Conservation (phyloP, 768 basidiomycete genomes). For the Lactarius sp. region DNA sequence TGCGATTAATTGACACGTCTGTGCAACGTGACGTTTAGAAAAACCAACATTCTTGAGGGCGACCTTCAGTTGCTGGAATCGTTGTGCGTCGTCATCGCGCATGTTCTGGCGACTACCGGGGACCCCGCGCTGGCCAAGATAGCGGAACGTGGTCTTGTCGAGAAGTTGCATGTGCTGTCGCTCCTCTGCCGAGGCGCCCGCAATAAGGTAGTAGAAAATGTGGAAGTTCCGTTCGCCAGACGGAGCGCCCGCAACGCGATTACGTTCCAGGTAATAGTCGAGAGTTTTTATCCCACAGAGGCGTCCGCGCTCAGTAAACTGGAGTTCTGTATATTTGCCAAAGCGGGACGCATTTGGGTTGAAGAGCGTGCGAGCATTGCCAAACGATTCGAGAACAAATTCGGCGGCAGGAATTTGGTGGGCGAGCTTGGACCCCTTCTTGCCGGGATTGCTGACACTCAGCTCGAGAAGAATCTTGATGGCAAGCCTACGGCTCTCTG, state of each 20-base stretch:
- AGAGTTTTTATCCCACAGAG: slow-evolving; percentile 89
- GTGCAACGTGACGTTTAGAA: slow-evolving; percentile 91
- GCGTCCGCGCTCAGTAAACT: slow-evolving; percentile 90
- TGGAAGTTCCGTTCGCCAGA: slow-evolving; percentile 96
- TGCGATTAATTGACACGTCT: slow-evolving; percentile 91
- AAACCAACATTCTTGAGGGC: slow-evolving; percentile 91
- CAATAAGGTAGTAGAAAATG: slow-evolving; percentile 94
- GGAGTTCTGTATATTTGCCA: slow-evolving; percentile 96
- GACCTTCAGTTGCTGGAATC: slow-evolving; percentile 91
- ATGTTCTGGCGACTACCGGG: slow-evolving; percentile 41
- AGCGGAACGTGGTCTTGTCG: slow-evolving; percentile 79
- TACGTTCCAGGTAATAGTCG: slow-evolving; percentile 93
- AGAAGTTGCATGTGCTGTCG: slow-evolving; percentile 79
- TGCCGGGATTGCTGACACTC: slow-evolving; percentile 81
- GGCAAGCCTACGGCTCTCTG: slow-evolving; percentile 82
- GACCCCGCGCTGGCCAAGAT: slow-evolving; percentile 68
- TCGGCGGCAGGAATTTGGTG: slow-evolving; percentile 86
- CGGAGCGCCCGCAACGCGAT: slow-evolving; percentile 80
- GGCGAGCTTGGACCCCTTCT: slow-evolving; percentile 89
- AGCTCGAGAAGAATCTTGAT: slow-evolving; percentile 92
- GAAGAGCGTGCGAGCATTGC: slow-evolving; percentile 85
- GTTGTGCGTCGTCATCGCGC: slow-evolving; percentile 74
- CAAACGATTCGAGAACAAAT: slow-evolving; percentile 94
- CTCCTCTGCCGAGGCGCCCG: slow-evolving; percentile 86
- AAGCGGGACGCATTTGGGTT: slow-evolving; percentile 96